Evolutionary conservation across 176 grass and related monocot species (phyloP).

Genomic region (Microstegium vimineum): DNA sequence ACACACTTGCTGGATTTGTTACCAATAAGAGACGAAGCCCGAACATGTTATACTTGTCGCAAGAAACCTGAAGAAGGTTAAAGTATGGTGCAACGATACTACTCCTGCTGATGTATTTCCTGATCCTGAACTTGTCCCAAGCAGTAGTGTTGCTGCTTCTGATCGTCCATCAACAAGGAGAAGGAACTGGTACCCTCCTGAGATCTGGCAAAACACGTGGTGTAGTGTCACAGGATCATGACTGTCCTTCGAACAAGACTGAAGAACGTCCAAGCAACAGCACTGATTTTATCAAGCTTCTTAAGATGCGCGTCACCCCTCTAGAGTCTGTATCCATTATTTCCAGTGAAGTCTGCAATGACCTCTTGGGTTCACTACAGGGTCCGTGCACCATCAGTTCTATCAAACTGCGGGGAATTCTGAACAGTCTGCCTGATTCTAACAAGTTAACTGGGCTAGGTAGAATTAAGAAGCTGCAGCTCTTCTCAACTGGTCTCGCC

Average conservation of each 20-base stretch:
- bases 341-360: not conserved
- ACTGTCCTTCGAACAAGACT: too few relatives aligned
- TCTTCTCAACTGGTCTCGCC: slow-evolving; percentile 5
- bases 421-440: not conserved
- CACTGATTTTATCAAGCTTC: not conserved
- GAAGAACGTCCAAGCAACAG: too few relatives aligned
- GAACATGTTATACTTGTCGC: not conserved
- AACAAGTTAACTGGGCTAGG: not conserved
- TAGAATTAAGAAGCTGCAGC: not conserved
- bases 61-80: slow-evolving; percentile 17
- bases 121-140: not conserved
- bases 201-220: too few relatives aligned
- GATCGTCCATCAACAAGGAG: too few relatives aligned
- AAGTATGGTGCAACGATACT: slow-evolving; percentile 2
- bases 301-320: not conserved
- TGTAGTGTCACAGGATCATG: too few relatives aligned
- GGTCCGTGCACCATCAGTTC: slow-evolving; percentile 3
- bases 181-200: too few relatives aligned
- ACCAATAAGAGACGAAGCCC: not conserved
- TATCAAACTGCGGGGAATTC: not conserved
- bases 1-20: not conserved
- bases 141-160: not conserved
- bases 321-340: slow-evolving; percentile 2
- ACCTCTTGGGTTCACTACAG: not conserved
- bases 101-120: not conserved